Evolutionary conservation across 306 rosid genomes (phyloP).

Genomic region (cucumber (Cucumis sativus)): DNA sequence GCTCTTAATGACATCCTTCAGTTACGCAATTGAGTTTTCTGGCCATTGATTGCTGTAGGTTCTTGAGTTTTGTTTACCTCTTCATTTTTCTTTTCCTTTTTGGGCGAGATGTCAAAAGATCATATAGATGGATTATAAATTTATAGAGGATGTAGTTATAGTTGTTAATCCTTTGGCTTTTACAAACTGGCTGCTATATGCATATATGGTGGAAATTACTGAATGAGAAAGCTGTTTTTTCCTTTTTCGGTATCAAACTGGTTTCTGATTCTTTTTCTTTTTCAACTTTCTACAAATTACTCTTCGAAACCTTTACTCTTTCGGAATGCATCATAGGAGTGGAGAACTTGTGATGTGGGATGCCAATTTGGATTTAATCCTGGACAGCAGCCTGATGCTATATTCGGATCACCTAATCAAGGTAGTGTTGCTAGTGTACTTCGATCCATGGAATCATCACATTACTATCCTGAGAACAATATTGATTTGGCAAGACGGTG

Average conservation of each 20-base stretch:
- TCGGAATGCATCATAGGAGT: conserved; percentile 35
- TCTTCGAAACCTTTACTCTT: neutral
- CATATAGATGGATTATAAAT: neutral
- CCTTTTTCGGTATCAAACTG: neutral
- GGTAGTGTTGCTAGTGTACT: conserved; percentile 44
- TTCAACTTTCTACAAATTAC: neutral
- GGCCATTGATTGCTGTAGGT: neutral
- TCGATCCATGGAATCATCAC: conserved; percentile 87
- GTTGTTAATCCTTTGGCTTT: neutral
- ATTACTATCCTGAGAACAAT: conserved; percentile 64
- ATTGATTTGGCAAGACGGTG: conserved; percentile 87
- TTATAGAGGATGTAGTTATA: neutral
- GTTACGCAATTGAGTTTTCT: neutral
- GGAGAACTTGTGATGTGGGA: conserved; percentile 65
- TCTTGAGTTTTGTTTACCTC: neutral
- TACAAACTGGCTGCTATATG: neutral
- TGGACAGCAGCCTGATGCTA: conserved; percentile 45
- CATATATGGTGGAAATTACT: neutral
- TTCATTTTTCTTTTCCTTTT: neutral
- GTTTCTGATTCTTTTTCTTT: neutral
- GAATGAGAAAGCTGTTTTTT: neutral
- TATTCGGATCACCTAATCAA: conserved; percentile 35
- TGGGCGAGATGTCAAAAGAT: neutral
- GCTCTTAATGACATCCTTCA: neutral
- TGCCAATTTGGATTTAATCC: conserved; percentile 58